Base-by-base conservation (phyloP, 2,329 filamentous ascomycete genomes). In the Daldinia sp. region DNA sequence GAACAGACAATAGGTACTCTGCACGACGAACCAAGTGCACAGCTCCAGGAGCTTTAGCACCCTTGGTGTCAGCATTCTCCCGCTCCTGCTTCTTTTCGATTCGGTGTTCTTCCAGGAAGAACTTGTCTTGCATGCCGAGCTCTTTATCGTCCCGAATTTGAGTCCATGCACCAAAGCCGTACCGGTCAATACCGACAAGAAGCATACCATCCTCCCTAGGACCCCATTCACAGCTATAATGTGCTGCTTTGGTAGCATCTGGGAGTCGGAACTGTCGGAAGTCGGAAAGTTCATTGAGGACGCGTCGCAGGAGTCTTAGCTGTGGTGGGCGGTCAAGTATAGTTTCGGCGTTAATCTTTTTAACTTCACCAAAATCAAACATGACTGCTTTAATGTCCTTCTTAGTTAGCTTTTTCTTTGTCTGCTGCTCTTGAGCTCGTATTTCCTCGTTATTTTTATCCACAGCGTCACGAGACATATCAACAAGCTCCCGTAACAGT, bases 301-400 rank as follows among this genome's bases (percentile, higher is more conserved):
- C 88, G 66, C 92, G 86, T 62, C 89, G 90, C 34, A 99, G 83
- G 69, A 97, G 87, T 61, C 89, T 90, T 82, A 98, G 90, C 73
- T 98, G 94, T 47, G 90, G 87, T 0, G 95, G 94, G 7, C 96
- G 90, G 70, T 98, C 94, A 9, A 97, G 87, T 56, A 97, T 91
- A 0, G 95, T 98, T 77, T 97, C 93, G 0, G 95, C 95, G 74
- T 99, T 99, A 72, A 97, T 87, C 71, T 96, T 94, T 78, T 96
- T 96, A 51, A 97, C 90, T 57, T 94, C 93, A 45, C 91, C 90
- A 77, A 94, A 97, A 75, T 98, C 94, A 72, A 99, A 97, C 43
- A 99, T 82, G 15, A 99, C 92, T 0, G 95, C 95, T 78, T 99
- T 99, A 77, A 93, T 93, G 75, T 99, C 95, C 77, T 99, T 99